Evolutionary conservation across 2,329 filamentous ascomycete species (phyloP).

Genomic region (Trichothecium sympodiale): DNA sequence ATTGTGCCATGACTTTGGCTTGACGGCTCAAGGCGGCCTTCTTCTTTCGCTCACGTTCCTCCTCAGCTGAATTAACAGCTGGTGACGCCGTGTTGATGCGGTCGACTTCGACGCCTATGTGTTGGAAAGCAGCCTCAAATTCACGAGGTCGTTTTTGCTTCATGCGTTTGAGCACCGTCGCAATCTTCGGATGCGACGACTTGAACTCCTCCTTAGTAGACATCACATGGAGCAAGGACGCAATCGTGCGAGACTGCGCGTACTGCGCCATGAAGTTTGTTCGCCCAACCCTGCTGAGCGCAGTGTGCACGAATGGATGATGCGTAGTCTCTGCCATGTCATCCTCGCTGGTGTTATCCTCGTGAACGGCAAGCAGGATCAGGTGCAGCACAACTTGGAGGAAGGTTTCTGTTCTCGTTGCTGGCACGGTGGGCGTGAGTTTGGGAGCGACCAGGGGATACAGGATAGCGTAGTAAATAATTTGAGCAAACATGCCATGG

Average conservation of each 20-base stretch:
- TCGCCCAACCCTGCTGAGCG: slow-evolving; percentile 52
- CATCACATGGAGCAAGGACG: slow-evolving; percentile 50
- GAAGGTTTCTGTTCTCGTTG: slow-evolving; percentile 80
- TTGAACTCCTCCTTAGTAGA: slow-evolving; percentile 64
- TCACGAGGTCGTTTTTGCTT: slow-evolving; percentile 67
- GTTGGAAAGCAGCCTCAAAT: slow-evolving; percentile 58
- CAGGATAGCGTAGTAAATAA: slow-evolving; percentile 78
- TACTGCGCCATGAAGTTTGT: slow-evolving; percentile 49
- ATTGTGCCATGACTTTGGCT: slow-evolving; percentile 92
- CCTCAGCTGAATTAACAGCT: slow-evolving; percentile 55
- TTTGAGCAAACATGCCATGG: slow-evolving; percentile 77
- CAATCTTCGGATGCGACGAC: slow-evolving; percentile 73
- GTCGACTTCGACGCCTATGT: slow-evolving; percentile 59
- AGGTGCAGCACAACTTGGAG: slow-evolving; percentile 86
- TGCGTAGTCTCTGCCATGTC: slow-evolving; percentile 32
- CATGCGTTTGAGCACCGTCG: slow-evolving; percentile 72
- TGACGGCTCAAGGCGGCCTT: slow-evolving; percentile 81
- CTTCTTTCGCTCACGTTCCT: slow-evolving; percentile 76
- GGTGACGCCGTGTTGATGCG: slow-evolving; percentile 74
- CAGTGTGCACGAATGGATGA: slow-evolving; percentile 62
- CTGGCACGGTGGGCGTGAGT: slow-evolving; percentile 63
- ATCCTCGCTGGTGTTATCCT: slow-evolving; percentile 57
- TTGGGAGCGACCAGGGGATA: slow-evolving; percentile 64
- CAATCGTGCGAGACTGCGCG: slow-evolving; percentile 49
- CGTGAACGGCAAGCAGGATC: slow-evolving; percentile 71